Base-by-base conservation (phyloP, 495 filamentous ascomycete genomes). In the Lichina pygmaea region DNA sequence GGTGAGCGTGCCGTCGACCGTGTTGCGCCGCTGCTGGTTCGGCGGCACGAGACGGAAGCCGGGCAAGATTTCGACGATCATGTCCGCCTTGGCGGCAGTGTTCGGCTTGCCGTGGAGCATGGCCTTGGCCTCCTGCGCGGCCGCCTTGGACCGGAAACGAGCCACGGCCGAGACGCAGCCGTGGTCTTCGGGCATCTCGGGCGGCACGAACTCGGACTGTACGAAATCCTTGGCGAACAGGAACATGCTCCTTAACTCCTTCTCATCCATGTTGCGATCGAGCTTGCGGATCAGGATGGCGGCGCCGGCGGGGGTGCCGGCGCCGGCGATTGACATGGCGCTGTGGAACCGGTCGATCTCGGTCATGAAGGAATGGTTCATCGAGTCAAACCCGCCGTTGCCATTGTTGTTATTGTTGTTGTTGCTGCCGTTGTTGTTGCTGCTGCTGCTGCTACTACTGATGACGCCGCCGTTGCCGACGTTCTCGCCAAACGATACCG, bases 141-240 rank as follows among this genome's bases (percentile, higher is more conserved):
- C 81, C 15, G 66, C 64, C 48, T 73, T 53, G 31, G 72, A 70
- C 49, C 70, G 68, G 62, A 93, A 93, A 48, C 67, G 73, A 47
- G 84, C 73, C 43, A 91, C 62, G 42, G 83, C 85, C 37, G 75
- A 75, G 33, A 72, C 60, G 55, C 76, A 85, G 15, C 75, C 74
- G n/a, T 63, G 59, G 53, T 91, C 82, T 47, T 78, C 72, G 6
- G 74, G 67, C 44, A 67, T 61, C 6, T 81, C 77, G 37, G 65
- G 49, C 7, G 70, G 63, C 10, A 86, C 60, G 50, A 91, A 70
- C 48, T 86, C 77, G 44, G 74, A 70, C 51, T 77, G 71, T 44
- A 82, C 60, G 33, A 91, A 66, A 44, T 86, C 83, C 54, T 89
- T 81, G 30, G 82, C 80, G 56, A 85, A 91, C 11, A 89, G 64